A percentile compares a stretch with the other conserved stretches of the same genome.
Conservation (phyloP, 108 stramenopile species). For the Nitzschia inconspicua region DNA sequence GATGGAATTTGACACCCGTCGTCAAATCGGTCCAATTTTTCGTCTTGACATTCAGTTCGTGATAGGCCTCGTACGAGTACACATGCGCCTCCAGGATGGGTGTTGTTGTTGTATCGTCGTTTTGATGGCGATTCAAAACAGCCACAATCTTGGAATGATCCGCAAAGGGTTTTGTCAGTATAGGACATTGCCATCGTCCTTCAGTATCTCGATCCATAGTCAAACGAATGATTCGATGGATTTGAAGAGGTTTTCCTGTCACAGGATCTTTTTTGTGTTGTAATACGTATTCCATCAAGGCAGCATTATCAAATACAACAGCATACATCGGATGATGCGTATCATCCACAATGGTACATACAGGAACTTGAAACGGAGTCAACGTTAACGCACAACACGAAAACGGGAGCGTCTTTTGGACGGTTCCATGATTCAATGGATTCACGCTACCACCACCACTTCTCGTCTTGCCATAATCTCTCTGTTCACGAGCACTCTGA, state of each 20-base stretch:
- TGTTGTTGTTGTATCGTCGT: slow-evolving; percentile 4
- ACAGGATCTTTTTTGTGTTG: slow-evolving; percentile 87
- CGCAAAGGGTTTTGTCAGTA: slow-evolving; percentile 91
- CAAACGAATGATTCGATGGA: slow-evolving; percentile 56
- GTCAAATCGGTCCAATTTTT: slow-evolving; percentile 73
- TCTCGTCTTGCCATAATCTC: slow-evolving; percentile 52
- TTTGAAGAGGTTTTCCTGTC: slow-evolving; percentile 52
- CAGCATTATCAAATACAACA: slow-evolving; percentile 87
- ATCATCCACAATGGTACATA: slow-evolving; percentile 44
- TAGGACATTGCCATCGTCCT: slow-evolving; percentile 94
- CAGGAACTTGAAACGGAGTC: slow-evolving; percentile 72
- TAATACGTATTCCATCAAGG: slow-evolving; percentile 83
- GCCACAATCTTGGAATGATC: slow-evolving; percentile 91
- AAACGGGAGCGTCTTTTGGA: slow-evolving; percentile 81
- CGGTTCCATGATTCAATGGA: neutral
- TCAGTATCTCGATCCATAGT: slow-evolving; percentile 81
- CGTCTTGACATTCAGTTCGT: slow-evolving; percentile 80
- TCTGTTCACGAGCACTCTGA: slow-evolving; percentile 72
- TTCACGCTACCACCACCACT: slow-evolving; percentile 23
- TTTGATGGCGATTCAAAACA: slow-evolving; percentile 52
- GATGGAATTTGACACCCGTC: slow-evolving; percentile 66
- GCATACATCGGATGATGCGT: slow-evolving; percentile 31
- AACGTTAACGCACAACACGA: slow-evolving; percentile 95
- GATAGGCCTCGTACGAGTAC: slow-evolving; percentile 79
- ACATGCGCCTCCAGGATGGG: slow-evolving; percentile 64